Base-by-base conservation (phyloP, 306 rosid genomes). In the Citrullus mucosospermus region DNA sequence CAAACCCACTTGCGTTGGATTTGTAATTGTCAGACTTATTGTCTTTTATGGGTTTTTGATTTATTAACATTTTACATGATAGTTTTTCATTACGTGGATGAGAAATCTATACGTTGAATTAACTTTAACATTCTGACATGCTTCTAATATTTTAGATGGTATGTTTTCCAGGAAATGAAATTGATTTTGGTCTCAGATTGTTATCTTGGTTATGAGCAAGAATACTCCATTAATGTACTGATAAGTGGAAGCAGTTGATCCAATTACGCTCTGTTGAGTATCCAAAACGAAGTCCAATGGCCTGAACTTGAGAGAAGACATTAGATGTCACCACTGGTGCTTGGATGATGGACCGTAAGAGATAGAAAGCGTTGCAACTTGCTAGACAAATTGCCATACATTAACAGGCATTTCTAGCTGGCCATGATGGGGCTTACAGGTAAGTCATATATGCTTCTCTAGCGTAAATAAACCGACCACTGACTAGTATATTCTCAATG, bases 151-250 rank as follows among this genome's bases (percentile, higher is more conserved):
- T 60, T 61, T 46, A 2, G 25, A 72, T 44, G 57, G 57, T 48
- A 16, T 74, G 5, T 79, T 82, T 74, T 81, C 38, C 93, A 89
- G 96, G 97, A 85, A 44, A 66, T 91, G 86, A 92, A 89, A 86
- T 69, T 95, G 86, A 81, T 86, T 67, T 65, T 93, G 68, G 89
- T 95, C 77, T 95, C 98, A 3, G 98, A 95, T 89, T 95, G 96
- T 80, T 95, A 95, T 85, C n/a, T 95, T 79, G 92, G 93, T 55
- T 95, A 89, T 17, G 92, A 92, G 56, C 96, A 87, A 89, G 96
- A 89, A 80, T 89, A 89, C 82, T 82, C 92, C 62, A 75, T 93
- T 83, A 85, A 85, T 18, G 82, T 81, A 82, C 79, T 60, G 50
- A 57, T 34, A 51, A 56, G 43, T 9, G 62, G 53, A 77, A 53